A percentile compares a stretch with the other conserved stretches of the same genome.
Conservation (phyloP, 139 green algal species). For the Gonium pectorale region DNA sequence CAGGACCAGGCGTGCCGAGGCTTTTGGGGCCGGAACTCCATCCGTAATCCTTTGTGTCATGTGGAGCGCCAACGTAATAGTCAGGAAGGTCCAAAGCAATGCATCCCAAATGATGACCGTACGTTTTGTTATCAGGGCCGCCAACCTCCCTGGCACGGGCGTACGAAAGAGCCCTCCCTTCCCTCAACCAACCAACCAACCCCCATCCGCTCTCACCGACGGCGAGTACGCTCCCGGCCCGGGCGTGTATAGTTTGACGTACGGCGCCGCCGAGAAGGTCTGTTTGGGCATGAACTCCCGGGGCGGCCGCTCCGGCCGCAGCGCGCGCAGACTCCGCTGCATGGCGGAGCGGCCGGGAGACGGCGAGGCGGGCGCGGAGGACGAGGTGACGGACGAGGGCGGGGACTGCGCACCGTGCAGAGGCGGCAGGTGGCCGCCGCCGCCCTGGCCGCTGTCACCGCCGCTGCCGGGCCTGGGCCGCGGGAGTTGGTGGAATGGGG, state of each 20-base stretch:
- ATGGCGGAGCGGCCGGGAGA: neutral
- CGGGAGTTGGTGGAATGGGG: no score
- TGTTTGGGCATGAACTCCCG: neutral
- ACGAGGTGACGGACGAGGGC: neutral
- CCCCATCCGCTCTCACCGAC: neutral
- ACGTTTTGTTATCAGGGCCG: no score
- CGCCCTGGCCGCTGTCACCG: neutral
- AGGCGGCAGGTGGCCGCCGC: conserved; percentile 11
- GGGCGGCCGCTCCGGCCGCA: neutral
- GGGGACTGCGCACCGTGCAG: neutral
- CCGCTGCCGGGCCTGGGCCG: neutral
- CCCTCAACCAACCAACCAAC: no score
- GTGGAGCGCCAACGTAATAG: no score
- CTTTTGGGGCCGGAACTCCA: no score
- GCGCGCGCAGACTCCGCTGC: neutral
- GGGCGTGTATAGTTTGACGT: conserved; percentile 40
- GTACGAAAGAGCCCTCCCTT: no score
- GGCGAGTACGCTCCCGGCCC: conserved; percentile 53
- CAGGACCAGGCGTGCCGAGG: no score
- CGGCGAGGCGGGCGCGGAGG: neutral
- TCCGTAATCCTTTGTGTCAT: no score
- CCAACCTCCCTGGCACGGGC: no score
- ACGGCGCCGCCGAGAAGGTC: conserved; percentile 13
- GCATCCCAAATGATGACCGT: no score
- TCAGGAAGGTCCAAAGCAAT: no score